Conservation (phyloP, 768 basidiomycete genomes). For the Podaxis carcinomalis region DNA sequence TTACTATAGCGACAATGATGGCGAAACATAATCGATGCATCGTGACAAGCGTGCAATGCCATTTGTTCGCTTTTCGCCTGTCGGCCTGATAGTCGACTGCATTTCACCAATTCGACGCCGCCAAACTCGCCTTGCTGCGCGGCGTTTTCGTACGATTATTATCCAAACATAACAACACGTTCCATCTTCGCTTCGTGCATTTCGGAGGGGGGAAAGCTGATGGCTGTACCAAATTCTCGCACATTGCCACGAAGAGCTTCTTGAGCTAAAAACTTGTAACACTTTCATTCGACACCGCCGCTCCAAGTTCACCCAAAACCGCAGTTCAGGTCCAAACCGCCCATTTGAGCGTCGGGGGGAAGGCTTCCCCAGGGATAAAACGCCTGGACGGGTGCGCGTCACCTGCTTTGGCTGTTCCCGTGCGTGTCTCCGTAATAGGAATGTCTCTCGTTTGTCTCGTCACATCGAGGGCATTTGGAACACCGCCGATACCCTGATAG, state of each 20-base stretch:
- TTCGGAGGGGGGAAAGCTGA: slow-evolving; percentile 8
- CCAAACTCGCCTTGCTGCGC: slow-evolving; percentile 3
- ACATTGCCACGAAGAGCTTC: not conserved
- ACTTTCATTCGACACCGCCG: not conserved
- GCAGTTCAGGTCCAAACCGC: not conserved
- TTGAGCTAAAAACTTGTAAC: slow-evolving; percentile 1
- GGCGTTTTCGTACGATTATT: not conserved
- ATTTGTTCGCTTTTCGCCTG: slow-evolving; percentile 12
- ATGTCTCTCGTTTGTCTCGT: not conserved
- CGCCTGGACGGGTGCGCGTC: not conserved
- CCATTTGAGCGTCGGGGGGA: not conserved
- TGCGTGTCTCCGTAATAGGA: not conserved
- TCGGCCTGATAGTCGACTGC: slow-evolving; percentile 8
- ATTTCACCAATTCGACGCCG: slow-evolving; percentile 4
- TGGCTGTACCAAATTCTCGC: not conserved
- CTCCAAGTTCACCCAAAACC: not conserved
- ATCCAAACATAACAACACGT: not conserved
- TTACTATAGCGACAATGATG: slow-evolving; percentile 16
- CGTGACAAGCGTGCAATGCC: slow-evolving; percentile 18
- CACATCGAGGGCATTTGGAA: not conserved
- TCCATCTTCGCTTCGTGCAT: slow-evolving; percentile 11
- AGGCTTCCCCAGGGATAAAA: not conserved
- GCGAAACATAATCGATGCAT: slow-evolving; percentile 7
- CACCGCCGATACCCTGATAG: slow-evolving; percentile 10
- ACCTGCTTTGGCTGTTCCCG: not conserved